Base-by-base conservation (phyloP, 192 early-diverging fungal species). In the Ambispora gerdemannii region DNA sequence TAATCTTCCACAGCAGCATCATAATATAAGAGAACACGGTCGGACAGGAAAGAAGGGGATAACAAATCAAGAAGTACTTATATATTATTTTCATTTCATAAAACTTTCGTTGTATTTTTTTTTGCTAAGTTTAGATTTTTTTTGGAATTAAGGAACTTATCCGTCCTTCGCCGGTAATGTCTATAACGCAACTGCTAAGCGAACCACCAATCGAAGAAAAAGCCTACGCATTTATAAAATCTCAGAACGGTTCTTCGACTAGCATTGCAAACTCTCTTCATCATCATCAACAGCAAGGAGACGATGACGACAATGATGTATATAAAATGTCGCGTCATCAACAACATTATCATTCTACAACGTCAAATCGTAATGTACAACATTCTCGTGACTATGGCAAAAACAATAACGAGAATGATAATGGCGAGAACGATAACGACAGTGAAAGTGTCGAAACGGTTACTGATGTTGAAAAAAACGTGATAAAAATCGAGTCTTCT, bases 171-270 rank as follows among this genome's bases (percentile, higher is more conserved):
- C 62, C 74, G 11, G 60, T 71, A 38, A 75, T 75, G 74, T 75
- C 74, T 3, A 75, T 75, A 31, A 38, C 70, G n/a, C 70, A 72
- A 31, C 35, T 76, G 15, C 50, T 76, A 35, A 71, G 59, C 10
- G 20, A 43, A 20, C 70, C 72, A 19, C 50, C 65, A 33, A 67
- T 30, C 31, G 65, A 67, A 35, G 50, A 67, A 52, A 22, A 20
- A 20, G n/a, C 7, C 4, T 71, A 63, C 38, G 22, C 50, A 32
- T 65, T 28, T 65, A 17, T 47, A 17, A 67, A 67, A 67, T 67
- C 50, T 50, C 49, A 67, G n/a, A 53, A 53, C 34, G 50, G 20
- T 22, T 35, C 65, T 24, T 15, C 19, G 4, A n/a, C 4, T 59
- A 31, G 2, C 17, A 19, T 28, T 63, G 62, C n/a, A 17, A n/a